Percentiles rank a stretch among this genome's conserved stretches.
These are phyloP conservation scores for Trichoderma cornu-damae DNA, from an alignment of 2,329 filamentous ascomycete species.

Conservation along the genomic window DNA sequence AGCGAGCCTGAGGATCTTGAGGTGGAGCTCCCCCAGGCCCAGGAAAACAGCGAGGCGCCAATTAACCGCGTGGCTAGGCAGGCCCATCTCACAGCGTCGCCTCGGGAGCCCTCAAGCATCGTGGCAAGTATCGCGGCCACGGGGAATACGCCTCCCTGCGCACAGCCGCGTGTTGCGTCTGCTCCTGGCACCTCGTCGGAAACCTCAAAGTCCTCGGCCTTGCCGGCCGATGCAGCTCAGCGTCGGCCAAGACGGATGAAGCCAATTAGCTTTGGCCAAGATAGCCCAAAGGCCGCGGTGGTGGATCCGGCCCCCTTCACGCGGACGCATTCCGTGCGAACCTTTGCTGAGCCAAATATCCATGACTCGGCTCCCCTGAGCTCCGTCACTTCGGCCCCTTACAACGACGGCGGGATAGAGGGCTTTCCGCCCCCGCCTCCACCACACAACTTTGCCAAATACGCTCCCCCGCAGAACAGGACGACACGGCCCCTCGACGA, in stretches of 20 bases:
- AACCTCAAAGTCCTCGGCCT: neutral
- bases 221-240: neutral
- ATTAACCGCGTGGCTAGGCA: slow-evolving; percentile 26
- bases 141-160: slow-evolving; percentile 31
- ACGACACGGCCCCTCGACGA: neutral
- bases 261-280: slow-evolving; percentile 24
- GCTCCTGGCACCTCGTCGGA: neutral
- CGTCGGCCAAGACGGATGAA: slow-evolving; percentile 26
- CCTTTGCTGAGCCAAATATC: slow-evolving; percentile 23
- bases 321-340: slow-evolving; percentile 26
- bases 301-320: slow-evolving; percentile 7
- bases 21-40: slow-evolving; percentile 31
- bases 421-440: neutral
- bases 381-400: slow-evolving; percentile 29
- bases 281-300: slow-evolving; percentile 21
- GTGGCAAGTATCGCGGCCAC: neutral
- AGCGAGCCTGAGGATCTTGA: slow-evolving; percentile 36
- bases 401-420: neutral
- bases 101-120: neutral
- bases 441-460: neutral
- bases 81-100: neutral
- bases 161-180: slow-evolving; percentile 23
- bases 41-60: slow-evolving; percentile 19
- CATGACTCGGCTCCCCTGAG: slow-evolving; percentile 29
- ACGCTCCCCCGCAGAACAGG: neutral